Conservation (phyloP, 495 filamentous ascomycete species). For the Hypomontagnella monticulosa region DNA sequence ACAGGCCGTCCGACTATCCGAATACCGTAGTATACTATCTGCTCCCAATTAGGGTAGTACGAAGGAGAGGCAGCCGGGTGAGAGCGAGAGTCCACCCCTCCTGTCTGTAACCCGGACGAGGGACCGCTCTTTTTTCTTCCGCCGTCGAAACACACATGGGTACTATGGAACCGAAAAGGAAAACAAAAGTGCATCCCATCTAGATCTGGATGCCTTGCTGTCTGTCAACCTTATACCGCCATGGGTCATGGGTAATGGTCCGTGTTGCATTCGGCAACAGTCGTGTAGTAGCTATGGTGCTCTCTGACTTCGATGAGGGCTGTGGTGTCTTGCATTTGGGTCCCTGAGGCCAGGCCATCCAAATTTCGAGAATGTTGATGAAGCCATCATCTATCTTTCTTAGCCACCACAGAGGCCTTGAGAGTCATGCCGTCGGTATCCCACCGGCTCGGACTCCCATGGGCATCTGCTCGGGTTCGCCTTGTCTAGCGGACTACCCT, state of each 20-base stretch:
- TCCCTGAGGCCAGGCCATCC: neutral
- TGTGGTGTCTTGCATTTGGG: neutral
- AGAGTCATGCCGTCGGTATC: neutral
- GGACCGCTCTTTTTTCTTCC: constrained; percentile 35
- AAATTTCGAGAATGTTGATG: neutral
- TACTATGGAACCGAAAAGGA: constrained; percentile 36
- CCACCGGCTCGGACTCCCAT: neutral
- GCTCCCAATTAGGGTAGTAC: constrained; percentile 14
- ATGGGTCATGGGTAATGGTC: constrained; percentile 3
- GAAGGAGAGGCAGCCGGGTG: constrained; percentile 3
- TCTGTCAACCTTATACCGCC: constrained; percentile 26
- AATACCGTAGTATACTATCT: constrained; percentile 12
- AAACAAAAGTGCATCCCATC: constrained; percentile 39
- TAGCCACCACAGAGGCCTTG: neutral
- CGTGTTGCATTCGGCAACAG: constrained; percentile 18
- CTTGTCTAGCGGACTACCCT: neutral
- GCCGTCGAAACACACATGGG: constrained; percentile 44
- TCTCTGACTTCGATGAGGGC: neutral
- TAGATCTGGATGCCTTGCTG: constrained; percentile 30
- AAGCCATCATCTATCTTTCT: neutral
- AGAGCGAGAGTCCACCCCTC: constrained; percentile 26
- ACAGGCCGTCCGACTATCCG: constrained; percentile 6
- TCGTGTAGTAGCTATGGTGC: neutral
- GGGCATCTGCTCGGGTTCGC: constrained; percentile 7
- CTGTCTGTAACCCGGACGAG: constrained; percentile 32